Conservation (phyloP, 202 grass and related monocot genomes). For the Musa balbisiana region DNA sequence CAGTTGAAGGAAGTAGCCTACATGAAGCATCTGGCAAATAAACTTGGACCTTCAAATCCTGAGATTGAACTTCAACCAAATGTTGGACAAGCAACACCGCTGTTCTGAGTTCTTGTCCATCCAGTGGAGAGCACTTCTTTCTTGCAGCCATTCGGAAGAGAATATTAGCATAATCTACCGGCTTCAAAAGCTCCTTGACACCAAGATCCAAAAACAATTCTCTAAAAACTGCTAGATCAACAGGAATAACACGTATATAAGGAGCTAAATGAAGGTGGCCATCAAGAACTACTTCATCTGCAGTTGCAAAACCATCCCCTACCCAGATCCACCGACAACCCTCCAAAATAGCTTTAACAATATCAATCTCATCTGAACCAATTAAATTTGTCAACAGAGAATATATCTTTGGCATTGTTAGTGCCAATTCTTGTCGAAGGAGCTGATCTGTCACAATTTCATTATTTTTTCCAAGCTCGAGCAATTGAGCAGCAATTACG, state of each 20-base stretch:
- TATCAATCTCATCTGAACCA: conserved; percentile 97
- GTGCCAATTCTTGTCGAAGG: conserved; percentile 81
- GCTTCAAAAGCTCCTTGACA: conserved; percentile 68
- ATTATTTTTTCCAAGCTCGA: conserved; percentile 97
- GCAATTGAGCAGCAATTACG: conserved; percentile 92
- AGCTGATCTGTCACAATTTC: conserved; percentile 78
- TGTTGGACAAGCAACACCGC: conserved; percentile 73
- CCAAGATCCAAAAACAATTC: conserved; percentile 91
- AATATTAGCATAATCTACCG: conserved; percentile 84
- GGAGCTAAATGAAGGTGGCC: conserved; percentile 88
- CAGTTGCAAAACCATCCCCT: conserved; percentile 84
- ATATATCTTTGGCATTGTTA: conserved; percentile 95
- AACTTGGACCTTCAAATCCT: conserved; percentile 69
- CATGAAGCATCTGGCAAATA: conserved; percentile 87
- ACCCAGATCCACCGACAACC: conserved; percentile 98
- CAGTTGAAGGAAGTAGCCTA: conserved; percentile 68
- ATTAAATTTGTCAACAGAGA: conserved; percentile 69
- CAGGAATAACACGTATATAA: conserved; percentile 90
- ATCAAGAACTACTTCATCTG: conserved; percentile 86
- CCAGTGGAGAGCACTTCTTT: conserved; percentile 59
- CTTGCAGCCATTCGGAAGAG: conserved; percentile 69
- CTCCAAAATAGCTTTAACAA: conserved; percentile 89
- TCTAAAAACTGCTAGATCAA: conserved; percentile 94
- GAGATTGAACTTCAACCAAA: conserved; percentile 75
- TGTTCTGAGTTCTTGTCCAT: conserved; percentile 70